Percentiles rank a stretch among this genome's conserved stretches.
These are phyloP conservation scores for Monotropa hypopitys DNA, from an alignment of 179 eudicot genomes.

Conservation along the genomic window DNA sequence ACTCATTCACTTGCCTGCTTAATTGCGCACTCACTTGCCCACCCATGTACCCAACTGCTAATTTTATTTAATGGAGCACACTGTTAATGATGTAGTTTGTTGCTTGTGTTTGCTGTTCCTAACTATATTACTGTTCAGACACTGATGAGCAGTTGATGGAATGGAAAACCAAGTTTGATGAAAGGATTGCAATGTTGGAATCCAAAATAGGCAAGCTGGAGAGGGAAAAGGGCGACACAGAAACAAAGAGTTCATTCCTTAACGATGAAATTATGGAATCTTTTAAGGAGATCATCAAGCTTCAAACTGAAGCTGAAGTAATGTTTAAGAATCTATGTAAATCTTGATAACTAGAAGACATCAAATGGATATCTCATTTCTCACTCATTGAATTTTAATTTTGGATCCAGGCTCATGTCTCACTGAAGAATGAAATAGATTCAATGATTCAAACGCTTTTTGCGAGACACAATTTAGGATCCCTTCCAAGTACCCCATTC, in stretches of 20 bases:
- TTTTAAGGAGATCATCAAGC: conserved; percentile 52
- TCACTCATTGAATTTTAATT: conserved; percentile 10
- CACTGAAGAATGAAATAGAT: conserved; percentile 64
- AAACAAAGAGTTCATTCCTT: conserved; percentile 21
- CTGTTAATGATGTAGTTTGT: neutral
- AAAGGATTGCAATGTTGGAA: conserved; percentile 38
- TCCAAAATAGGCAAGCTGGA: conserved; percentile 39
- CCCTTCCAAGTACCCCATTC: conserved; percentile 45
- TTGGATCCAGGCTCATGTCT: conserved; percentile 44
- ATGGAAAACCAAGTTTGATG: conserved; percentile 65
- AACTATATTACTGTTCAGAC: conserved; percentile 29
- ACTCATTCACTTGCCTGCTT: too few species aligned
- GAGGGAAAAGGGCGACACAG: conserved; percentile 53
- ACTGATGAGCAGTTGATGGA: conserved; percentile 71
- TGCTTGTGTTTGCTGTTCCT: neutral
- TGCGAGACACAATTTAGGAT: conserved; percentile 54
- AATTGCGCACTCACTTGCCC: too few species aligned
- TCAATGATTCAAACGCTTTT: conserved; percentile 45
- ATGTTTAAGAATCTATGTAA: conserved; percentile 7
- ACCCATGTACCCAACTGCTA: too few species aligned
- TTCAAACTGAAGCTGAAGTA: conserved; percentile 76
- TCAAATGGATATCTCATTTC: neutral
- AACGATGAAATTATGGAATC: conserved; percentile 16
- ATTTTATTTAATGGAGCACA: too few species aligned
- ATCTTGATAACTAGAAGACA: neutral